These are phyloP conservation scores for Myrica gale DNA, from an alignment of 306 rosid genomes.

Conservation along the genomic window DNA sequence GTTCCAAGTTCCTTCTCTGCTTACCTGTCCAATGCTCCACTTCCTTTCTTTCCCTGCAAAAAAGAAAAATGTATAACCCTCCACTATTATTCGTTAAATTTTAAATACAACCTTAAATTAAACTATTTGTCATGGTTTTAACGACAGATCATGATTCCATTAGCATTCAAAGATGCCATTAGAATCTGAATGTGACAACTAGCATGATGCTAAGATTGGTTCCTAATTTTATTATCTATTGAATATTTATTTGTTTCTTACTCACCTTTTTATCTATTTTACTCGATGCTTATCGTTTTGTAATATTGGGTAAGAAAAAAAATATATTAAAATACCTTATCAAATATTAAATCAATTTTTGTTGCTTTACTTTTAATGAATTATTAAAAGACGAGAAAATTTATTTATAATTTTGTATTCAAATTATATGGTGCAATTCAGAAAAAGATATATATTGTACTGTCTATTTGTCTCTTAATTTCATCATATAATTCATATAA, in stretches of 20 bases:
- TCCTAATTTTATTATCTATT: not conserved
- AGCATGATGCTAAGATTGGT: not conserved
- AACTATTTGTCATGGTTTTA: not conserved
- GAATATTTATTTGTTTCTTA: not conserved
- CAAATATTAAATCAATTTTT: too few species aligned
- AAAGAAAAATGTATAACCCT: not conserved
- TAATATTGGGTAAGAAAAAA: too few species aligned
- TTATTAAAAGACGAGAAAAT: too few species aligned
- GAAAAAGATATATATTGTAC: too few species aligned
- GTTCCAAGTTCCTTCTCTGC: not conserved
- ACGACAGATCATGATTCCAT: not conserved
- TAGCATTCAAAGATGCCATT: not conserved
- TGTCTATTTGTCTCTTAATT: too few species aligned
- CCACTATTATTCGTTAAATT: not conserved
- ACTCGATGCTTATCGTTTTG: too few species aligned
- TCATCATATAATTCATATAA: too few species aligned
- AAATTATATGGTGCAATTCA: too few species aligned
- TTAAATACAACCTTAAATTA: not conserved
- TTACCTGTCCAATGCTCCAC: slow-evolving; percentile 14
- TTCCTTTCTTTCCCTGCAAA: not conserved
- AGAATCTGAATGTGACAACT: not conserved
- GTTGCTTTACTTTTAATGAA: too few species aligned
- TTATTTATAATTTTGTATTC: too few species aligned
- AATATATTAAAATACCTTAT: too few species aligned
- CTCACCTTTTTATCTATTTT: not conserved